These are phyloP conservation scores for Gnaphalium uliginosum DNA, from an alignment of 129 eudicot species.

Conservation along the genomic window DNA sequence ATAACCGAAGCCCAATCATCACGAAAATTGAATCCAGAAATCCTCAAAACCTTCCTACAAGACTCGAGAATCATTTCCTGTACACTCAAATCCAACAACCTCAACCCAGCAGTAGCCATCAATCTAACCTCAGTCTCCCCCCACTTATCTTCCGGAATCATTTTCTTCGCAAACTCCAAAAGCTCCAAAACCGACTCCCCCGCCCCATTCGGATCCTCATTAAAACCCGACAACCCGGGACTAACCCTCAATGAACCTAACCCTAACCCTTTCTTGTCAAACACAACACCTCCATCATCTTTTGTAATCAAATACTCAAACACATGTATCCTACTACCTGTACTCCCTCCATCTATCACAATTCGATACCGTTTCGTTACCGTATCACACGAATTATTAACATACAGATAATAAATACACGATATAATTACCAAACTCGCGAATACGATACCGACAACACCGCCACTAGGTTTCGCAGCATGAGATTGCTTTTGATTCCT, in stretches of 20 bases:
- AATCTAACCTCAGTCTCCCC: constrained; percentile 63
- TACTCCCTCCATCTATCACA: constrained; percentile 94
- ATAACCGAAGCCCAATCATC: constrained; percentile 90
- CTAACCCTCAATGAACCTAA: constrained; percentile 72
- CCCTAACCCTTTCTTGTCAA: constrained; percentile 57
- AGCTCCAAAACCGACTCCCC: constrained; percentile 60
- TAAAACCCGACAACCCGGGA: constrained; percentile 80
- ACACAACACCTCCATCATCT: constrained; percentile 43
- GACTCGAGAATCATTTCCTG: constrained; percentile 66
- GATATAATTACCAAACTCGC: constrained; percentile 29
- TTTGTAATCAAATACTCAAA: constrained; percentile 57
- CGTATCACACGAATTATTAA: constrained; percentile 21
- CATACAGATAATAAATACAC: constrained; percentile 38
- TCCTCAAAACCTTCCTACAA: constrained; percentile 63
- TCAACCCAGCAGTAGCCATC: constrained; percentile 92
- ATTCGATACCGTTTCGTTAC: constrained; percentile 30
- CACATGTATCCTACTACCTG: constrained; percentile 81
- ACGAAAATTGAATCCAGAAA: constrained; percentile 64
- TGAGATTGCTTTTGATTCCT: constrained; percentile 32
- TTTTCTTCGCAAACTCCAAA: constrained; percentile 75
- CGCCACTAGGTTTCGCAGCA: constrained; percentile 24
- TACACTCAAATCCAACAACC: constrained; percentile 60
- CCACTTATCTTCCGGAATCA: constrained; percentile 66
- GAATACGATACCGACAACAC: constrained; percentile 29
- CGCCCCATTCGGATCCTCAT: constrained; percentile 59